Percentiles rank a stretch among this genome's conserved stretches.
Conservation (phyloP, 202 grass and related monocot species). For the Carex sylvatica region DNA sequence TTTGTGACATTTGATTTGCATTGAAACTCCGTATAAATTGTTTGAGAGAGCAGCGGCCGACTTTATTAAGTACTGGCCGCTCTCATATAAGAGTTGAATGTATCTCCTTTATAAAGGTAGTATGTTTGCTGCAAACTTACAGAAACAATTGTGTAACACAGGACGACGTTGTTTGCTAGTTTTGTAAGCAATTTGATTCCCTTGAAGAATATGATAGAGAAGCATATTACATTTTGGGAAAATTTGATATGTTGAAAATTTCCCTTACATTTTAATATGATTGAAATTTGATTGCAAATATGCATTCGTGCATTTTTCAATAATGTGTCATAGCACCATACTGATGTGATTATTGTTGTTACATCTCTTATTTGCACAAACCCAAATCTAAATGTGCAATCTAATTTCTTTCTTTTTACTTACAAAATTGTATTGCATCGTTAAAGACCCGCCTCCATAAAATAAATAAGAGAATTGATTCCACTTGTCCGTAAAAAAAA, state of each 20-base stretch:
- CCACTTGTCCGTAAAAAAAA: too few relatives aligned
- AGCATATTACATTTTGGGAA: background rate
- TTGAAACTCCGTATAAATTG: constrained; percentile 12
- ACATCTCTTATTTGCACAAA: background rate
- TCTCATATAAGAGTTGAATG: background rate
- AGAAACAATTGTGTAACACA: background rate
- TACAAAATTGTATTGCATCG: too few relatives aligned
- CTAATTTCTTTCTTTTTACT: background rate
- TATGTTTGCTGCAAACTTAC: constrained; percentile 3
- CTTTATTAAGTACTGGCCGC: background rate
- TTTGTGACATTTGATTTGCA: constrained; percentile 17
- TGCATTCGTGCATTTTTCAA: background rate
- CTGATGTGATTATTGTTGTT: background rate
- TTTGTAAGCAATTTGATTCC: background rate
- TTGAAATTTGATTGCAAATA: too few relatives aligned
- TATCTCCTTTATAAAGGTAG: background rate
- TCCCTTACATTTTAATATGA: background rate
- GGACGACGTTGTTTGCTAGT: background rate
- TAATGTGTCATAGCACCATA: background rate
- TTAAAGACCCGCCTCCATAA: background rate
- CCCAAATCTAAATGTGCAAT: background rate
- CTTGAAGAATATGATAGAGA: background rate
- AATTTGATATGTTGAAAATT: too few relatives aligned
- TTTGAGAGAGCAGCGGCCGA: background rate
- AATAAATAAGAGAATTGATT: too few relatives aligned